Percentiles rank a stretch among this genome's conserved stretches.
Evolutionary conservation across 495 filamentous ascomycete species (phyloP).

Genomic region (Trichoderma erinaceum): DNA sequence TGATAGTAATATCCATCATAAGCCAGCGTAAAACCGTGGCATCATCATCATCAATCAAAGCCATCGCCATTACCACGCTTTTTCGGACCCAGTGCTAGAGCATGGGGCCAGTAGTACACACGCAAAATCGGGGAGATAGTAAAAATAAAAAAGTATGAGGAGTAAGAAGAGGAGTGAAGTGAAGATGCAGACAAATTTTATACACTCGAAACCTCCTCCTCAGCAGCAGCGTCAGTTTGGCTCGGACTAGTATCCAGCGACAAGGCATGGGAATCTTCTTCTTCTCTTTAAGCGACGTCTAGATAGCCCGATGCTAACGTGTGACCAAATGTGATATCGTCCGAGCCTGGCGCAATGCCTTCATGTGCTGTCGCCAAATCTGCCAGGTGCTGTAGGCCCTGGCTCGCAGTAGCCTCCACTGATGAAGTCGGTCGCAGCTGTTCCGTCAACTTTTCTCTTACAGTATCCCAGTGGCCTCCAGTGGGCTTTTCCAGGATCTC

Average conservation of each 20-base stretch:
- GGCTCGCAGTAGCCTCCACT: slow-evolving; percentile 30
- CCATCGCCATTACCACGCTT: no score
- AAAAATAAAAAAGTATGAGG: no score
- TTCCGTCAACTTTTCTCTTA: slow-evolving; percentile 43
- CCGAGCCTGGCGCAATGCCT: slow-evolving; percentile 21
- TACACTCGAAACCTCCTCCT: not conserved
- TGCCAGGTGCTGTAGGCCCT: slow-evolving; percentile 56
- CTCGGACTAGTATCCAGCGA: not conserved
- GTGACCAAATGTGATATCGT: slow-evolving; percentile 27
- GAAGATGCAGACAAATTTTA: not conserved
- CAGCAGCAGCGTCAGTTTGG: no score
- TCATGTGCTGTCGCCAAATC: slow-evolving; percentile 49
- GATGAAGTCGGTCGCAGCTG: slow-evolving; percentile 28
- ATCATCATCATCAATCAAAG: not conserved
- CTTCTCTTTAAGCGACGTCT: slow-evolving; percentile 21
- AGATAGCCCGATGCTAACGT: slow-evolving; percentile 28
- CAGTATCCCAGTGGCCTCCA: slow-evolving; percentile 32
- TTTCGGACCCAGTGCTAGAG: no score
- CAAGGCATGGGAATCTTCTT: not conserved
- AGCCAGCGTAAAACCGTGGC: not conserved
- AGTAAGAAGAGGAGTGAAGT: no score
- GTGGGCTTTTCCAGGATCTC: slow-evolving; percentile 29
- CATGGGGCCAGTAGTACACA: no score
- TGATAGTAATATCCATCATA: not conserved
- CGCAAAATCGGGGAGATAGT: no score